These are phyloP conservation scores for Gaultheria prostrata DNA, from an alignment of 148 eudicot genomes.

Conservation along the genomic window DNA sequence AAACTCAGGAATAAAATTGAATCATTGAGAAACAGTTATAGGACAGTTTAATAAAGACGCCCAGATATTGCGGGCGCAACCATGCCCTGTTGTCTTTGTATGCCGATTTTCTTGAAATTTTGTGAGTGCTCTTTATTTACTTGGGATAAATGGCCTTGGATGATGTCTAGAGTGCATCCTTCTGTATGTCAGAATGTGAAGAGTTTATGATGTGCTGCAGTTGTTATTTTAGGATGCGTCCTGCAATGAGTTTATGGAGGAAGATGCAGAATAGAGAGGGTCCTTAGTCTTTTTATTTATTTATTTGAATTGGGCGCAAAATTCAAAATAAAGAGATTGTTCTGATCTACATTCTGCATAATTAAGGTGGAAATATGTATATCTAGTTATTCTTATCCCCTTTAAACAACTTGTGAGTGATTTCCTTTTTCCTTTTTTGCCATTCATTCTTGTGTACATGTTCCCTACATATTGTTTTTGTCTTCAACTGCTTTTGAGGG, in stretches of 20 bases:
- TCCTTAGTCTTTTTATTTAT: not conserved
- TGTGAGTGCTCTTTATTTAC: not conserved
- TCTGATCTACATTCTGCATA: not conserved
- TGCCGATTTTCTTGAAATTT: not conserved
- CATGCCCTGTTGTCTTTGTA: not conserved
- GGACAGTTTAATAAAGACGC: not conserved
- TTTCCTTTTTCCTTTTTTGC: not conserved
- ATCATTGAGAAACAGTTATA: not conserved
- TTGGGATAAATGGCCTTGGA: not conserved
- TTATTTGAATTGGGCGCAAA: not conserved
- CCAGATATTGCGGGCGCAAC: not conserved
- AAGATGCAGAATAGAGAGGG: not conserved
- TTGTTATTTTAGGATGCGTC: not conserved
- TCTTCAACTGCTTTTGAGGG: not conserved
- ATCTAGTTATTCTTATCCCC: not conserved
- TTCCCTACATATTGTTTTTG: not conserved
- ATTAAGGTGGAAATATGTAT: not conserved
- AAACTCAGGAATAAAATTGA: not conserved
- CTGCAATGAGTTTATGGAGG: not conserved
- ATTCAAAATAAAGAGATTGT: not conserved
- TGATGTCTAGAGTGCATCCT: not conserved
- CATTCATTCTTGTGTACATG: not conserved
- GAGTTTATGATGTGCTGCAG: not conserved
- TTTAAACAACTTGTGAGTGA: not conserved
- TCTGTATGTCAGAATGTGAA: not conserved